A percentile compares a stretch with the other conserved stretches of the same genome.
phyloP scores from a whole-genome alignment of 2,329 filamentous ascomycete genomes.

The Botryosphaeria dothidea region DNA sequence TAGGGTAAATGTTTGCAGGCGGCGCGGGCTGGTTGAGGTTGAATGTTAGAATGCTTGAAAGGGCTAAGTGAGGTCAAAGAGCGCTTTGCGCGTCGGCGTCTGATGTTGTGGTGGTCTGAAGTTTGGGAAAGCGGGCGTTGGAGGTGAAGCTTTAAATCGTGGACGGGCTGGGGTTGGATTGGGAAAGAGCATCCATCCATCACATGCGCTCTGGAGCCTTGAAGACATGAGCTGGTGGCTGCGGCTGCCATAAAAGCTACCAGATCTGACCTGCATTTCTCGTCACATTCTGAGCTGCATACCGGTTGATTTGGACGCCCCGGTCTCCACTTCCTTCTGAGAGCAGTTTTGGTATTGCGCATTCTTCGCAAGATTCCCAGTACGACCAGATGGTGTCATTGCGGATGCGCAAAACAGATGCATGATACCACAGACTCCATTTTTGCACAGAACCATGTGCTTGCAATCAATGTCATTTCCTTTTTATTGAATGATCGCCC shows the following conservation, averaged over 20 bases:
- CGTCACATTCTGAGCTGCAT: not conserved
- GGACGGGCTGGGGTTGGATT: too few species aligned
- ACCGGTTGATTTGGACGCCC: not conserved
- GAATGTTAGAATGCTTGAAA: not conserved
- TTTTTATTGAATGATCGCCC: slow-evolving; percentile 39
- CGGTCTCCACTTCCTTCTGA: not conserved
- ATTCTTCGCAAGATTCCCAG: not conserved
- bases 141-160: too few species aligned
- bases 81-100: too few species aligned
- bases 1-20: too few species aligned
- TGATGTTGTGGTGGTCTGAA: too few species aligned
- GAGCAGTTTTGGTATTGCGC: not conserved
- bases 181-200: not conserved
- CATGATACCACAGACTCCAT: slow-evolving; percentile 17
- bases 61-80: too few species aligned
- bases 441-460: slow-evolving; percentile 20
- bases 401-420: not conserved
- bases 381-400: not conserved
- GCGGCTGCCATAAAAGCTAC: not conserved
- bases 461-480: slow-evolving; percentile 40
- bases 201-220: not conserved
- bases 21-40: not conserved
- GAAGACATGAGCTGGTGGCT: too few species aligned
- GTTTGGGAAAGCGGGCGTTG: too few species aligned
- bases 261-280: not conserved